Base-by-base conservation (phyloP, 2,329 filamentous ascomycete genomes). In the Bipolaris sorokiniana region DNA sequence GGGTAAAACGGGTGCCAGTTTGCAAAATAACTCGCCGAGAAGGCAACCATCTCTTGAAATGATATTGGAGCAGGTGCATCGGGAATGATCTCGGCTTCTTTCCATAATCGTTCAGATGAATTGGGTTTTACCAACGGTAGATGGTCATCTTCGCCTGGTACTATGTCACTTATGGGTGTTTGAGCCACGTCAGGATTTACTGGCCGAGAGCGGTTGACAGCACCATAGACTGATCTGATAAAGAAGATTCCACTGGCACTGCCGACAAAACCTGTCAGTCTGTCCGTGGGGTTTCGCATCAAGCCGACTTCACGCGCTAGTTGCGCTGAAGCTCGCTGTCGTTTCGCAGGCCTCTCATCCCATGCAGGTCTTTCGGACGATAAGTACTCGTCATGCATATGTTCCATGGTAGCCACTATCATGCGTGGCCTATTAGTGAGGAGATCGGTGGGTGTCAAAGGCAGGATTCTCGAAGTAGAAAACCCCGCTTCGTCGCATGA, bases 241-340 rank as follows among this genome's bases (percentile, higher is more conserved):
- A 86, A 86, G 63, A 85, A 80, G n/a, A 86, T 85, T 1, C 84
- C 84, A 57, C 83, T 85, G 15, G 82, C 81, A 48, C 83, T 85
- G 3, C 84, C 84, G 4, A 86, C 79, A 53, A 86, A 86, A 0
- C 81, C 82, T 13, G 83, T 80, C 3, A 79, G 79, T 20, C 78
- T 80, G 28, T 79, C 76, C 26, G 78, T 77, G 15, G 76, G 77
- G 26, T 82, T 80, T 56, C 83, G 78, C 82, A 86, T 85, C 53
- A 84, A 69, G 9, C 81, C 81, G 26, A 82, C 76, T 56, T 82
- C 79, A 16, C 76, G 76, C 48, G 66, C 62, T 44, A 62, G 65
- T 13, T 58, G 66, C 44, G 45, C 42, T 23, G 55, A 64, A 23
- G 47, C 63, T 31, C 62, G 62, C 38, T 47, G 58, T 38, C 62